phyloP scores from a whole-genome alignment of 2,329 filamentous ascomycete genomes.

The Pestalotiopsis sp. region DNA sequence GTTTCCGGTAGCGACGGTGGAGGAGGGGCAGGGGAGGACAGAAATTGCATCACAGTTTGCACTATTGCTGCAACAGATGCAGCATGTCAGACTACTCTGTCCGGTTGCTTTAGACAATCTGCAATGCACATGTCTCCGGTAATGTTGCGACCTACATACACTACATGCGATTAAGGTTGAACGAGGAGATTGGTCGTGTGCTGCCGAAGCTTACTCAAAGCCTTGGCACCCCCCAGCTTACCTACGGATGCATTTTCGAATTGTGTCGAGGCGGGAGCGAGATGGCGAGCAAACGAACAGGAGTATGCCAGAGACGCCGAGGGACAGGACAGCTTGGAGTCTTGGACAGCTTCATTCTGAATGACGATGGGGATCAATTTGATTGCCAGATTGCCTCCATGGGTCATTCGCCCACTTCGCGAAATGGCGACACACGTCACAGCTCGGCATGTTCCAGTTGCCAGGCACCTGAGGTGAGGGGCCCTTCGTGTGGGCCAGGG shows the following conservation, averaged over 20 bases:
- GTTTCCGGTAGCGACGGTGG: background rate
- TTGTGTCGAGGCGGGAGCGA: no score
- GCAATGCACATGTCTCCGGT: background rate
- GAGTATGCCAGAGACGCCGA: no score
- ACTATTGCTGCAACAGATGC: background rate
- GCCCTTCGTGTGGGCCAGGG: conserved; percentile 7
- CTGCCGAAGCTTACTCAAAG: background rate
- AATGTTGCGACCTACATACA: background rate
- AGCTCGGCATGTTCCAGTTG: conserved; percentile 5
- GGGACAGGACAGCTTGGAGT: background rate
- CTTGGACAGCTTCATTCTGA: background rate
- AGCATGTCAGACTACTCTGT: background rate
- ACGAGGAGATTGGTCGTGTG: background rate
- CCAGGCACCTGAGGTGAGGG: background rate
- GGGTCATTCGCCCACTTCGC: background rate
- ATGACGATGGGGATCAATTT: background rate
- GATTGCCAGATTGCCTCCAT: background rate
- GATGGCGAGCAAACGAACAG: no score
- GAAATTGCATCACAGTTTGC: background rate
- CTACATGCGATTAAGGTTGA: background rate
- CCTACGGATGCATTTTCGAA: background rate
- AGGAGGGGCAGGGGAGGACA: background rate
- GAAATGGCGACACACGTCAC: conserved; percentile 7
- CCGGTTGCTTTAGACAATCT: background rate
- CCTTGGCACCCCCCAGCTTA: background rate